These are phyloP conservation scores for Rhizopogon rudus DNA, from an alignment of 768 basidiomycete genomes.

Conservation along the genomic window DNA sequence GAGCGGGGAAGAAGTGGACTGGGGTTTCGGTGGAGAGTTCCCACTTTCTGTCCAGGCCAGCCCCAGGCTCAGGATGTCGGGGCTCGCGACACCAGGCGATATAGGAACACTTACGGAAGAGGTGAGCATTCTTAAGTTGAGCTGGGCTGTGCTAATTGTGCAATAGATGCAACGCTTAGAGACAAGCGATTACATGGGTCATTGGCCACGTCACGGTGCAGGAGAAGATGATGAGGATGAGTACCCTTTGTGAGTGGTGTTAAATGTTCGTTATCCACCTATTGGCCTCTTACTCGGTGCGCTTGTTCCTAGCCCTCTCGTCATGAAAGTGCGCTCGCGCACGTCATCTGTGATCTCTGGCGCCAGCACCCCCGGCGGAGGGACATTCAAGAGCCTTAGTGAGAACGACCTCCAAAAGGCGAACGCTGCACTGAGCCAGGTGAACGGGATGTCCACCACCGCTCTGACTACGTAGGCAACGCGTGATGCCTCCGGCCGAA, in stretches of 20 bases:
- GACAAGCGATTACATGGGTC: slow-evolving; percentile 78
- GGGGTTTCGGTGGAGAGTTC: slow-evolving; percentile 3
- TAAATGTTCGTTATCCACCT: slow-evolving; percentile 4
- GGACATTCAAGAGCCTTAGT: slow-evolving; percentile 70
- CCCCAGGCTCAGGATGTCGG: slow-evolving; percentile 69
- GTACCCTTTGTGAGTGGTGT: slow-evolving; percentile 79
- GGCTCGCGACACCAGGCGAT: slow-evolving; percentile 90
- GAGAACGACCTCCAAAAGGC: slow-evolving; percentile 86
- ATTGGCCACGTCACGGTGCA: slow-evolving; percentile 42
- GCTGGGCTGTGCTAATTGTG: neutral
- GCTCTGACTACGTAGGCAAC: neutral
- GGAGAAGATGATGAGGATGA: slow-evolving; percentile 84
- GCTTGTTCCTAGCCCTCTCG: slow-evolving; percentile 57
- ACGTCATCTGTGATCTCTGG: slow-evolving; percentile 70
- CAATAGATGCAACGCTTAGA: slow-evolving; percentile 77
- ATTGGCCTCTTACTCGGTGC: slow-evolving; percentile 5
- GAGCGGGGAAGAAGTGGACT: slow-evolving; percentile 38
- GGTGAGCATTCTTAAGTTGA: slow-evolving; percentile 33
- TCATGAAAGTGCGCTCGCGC: slow-evolving; percentile 86
- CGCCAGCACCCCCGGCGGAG: slow-evolving; percentile 86
- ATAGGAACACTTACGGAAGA: slow-evolving; percentile 87
- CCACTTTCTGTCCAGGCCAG: slow-evolving; percentile 71
- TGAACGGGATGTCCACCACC: slow-evolving; percentile 20
- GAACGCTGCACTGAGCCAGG: slow-evolving; percentile 79
- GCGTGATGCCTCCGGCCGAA: neutral